Base-by-base conservation (phyloP, 495 filamentous ascomycete species). In the Penicillium macrosclerotiorum region DNA sequence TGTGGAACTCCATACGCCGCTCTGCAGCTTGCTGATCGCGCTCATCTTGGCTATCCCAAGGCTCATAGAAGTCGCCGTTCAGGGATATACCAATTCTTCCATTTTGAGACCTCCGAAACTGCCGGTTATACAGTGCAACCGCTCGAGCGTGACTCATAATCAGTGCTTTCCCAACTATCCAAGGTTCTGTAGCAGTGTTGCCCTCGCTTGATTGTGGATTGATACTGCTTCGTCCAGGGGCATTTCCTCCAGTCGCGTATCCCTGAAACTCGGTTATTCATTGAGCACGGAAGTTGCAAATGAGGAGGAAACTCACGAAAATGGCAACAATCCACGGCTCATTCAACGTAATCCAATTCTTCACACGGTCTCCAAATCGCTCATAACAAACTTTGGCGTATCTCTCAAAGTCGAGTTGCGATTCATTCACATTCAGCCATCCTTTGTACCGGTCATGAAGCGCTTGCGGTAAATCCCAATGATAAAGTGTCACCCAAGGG, bases 21-120 rank as follows among this genome's bases (percentile, higher is more conserved):
- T 71, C 59, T 24, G 54, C 59, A 27, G 73, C 73, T 39, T 62
- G 59, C 1, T 60, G 48, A 41, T 70, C 63, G 19, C 56, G 59
- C 14, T 55, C 53, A 36, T 63, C 56, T 25, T 55, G 42, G 27
- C 29, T 48, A 32, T 75, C 64, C 57, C 66, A 73, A 16, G 73
- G 73, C 37, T 75, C 69, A 5, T 67, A 67, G 52, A 61, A 77
- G 49, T 75, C 84, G 75, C 84, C 83, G 37, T 56, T 56, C 22
- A 57, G 43, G 3, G 51, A 43, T 14, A 51, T 50, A 4, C 49
- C 47, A 22, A 62, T 59, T 5, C 25, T 34, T 4, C 63, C 68
- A 12, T 65, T 55, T 29, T 62, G 59, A 4, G 47, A 26, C 1
- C 27, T 2, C 37, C 60, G 57, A 37, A 71, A 74, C 5, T 73